These are phyloP conservation scores for Penicillium turbatum DNA, from an alignment of 495 filamentous ascomycete species.

Conservation along the genomic window DNA sequence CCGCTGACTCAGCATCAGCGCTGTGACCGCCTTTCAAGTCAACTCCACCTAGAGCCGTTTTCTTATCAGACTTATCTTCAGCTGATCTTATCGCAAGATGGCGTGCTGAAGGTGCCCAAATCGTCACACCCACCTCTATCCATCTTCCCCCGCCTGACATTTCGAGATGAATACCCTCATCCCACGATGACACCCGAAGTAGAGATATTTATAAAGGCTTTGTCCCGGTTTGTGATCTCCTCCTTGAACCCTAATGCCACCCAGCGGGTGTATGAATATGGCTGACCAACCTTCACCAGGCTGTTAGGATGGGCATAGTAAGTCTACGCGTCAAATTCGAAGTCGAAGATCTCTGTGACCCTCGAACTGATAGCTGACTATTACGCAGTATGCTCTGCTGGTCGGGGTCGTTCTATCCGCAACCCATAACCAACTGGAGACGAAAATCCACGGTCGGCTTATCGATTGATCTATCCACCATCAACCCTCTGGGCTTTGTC, in stretches of 20 bases:
- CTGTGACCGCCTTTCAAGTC: conserved; percentile 24
- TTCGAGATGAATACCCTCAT: background rate
- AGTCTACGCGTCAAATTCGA: conserved; percentile 9
- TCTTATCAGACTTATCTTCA: conserved; percentile 20
- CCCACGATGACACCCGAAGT: conserved; percentile 26
- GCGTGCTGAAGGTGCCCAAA: background rate
- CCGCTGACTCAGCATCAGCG: conserved; percentile 21
- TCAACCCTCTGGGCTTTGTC: conserved; percentile 80
- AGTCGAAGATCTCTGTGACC: background rate
- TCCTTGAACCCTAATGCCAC: background rate
- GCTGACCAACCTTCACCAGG: conserved; percentile 13
- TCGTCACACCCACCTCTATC: background rate
- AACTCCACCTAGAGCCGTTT: background rate
- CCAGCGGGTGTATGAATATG: background rate
- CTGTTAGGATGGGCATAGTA: conserved; percentile 46
- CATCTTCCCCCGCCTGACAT: background rate
- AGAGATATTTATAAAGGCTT: conserved; percentile 37
- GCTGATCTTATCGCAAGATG: conserved; percentile 13
- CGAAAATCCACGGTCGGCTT: conserved; percentile 75
- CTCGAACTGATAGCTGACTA: background rate
- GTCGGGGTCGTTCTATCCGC: conserved; percentile 91
- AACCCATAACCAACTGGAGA: conserved; percentile 69
- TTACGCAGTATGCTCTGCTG: conserved; percentile 58
- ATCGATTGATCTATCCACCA: conserved; percentile 77
- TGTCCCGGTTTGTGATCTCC: conserved; percentile 38